Conservation (phyloP, 441 rosid genomes). For the Populus trichocarpa region DNA sequence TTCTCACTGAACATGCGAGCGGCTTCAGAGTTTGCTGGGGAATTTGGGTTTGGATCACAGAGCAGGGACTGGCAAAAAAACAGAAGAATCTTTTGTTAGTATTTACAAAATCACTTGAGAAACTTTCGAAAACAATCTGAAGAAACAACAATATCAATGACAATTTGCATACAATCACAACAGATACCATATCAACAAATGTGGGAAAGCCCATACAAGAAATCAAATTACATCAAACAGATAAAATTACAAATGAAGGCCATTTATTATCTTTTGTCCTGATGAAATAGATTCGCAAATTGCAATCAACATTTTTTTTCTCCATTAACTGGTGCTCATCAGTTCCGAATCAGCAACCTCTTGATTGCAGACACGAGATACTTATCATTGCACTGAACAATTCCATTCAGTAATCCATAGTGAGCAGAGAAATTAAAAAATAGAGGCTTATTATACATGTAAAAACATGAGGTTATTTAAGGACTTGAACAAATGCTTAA, state of each 20-base stretch:
- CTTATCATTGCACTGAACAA: neutral
- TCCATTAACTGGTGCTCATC: neutral
- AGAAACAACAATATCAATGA: neutral
- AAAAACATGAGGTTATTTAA: neutral
- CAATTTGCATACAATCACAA: neutral
- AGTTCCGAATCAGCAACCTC: neutral
- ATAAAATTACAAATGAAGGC: neutral
- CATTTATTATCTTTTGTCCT: neutral
- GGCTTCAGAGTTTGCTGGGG: constrained; percentile 62
- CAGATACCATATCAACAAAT: neutral
- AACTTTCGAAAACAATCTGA: neutral
- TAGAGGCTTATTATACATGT: neutral
- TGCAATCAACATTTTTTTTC: neutral
- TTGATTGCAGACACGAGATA: neutral
- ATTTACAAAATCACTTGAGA: neutral
- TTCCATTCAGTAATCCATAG: neutral
- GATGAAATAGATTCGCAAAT: neutral
- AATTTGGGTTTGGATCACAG: constrained; percentile 63
- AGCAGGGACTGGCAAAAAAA: constrained; percentile 41
- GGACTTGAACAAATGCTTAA: neutral
- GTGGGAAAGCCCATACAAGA: neutral
- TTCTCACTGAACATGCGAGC: constrained; percentile 58
- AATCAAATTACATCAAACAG: neutral
- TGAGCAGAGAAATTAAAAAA: neutral
- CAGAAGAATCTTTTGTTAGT: neutral